Evolutionary conservation across 2,329 filamentous ascomycete species (phyloP), one percentile per base, ranked within the genome.

Genomic region (Penicillium sp.): DNA sequence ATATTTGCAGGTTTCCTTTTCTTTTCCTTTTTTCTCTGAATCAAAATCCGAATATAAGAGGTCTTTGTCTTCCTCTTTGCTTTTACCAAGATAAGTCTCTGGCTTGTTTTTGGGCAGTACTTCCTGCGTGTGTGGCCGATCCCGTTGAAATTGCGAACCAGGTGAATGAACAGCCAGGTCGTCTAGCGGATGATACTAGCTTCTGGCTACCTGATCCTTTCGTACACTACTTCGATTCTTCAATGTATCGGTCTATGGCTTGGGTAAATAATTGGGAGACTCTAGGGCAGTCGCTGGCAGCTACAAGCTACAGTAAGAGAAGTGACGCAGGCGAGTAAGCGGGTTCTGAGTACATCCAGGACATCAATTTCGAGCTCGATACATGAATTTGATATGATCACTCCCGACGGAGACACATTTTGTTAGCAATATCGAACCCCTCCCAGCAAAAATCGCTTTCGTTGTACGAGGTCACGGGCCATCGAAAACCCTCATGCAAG

Each of bases 1-100:
- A 76, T 75, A 75, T 67, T 62, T 67, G 58, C 68, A 56, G 56
- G 60, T 58, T 71, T 69, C 63, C 65, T 14, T 53, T 58, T 50
- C 15, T 31, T 47, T 55, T 37, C 10, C 12, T 35, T 45, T 31
- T 59, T 57, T 65, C 54, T 41, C 59, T 62, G 50, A 61, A 62
- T 63, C 61, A 53, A 60, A 54, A 54, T 68, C 43, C 61, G 34
- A 31, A 51, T 57, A 41, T 39, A 55, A 43, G 34, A 47, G 42
- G 34, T 6, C 4, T 34, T 34, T n/a, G 8, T 35, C 15, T n/a
- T 34, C 5, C 2, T 10, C 20, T 28, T 28, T 17, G 17, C 25
- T n/a, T n/a, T 8, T 49, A 14, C 8, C 11, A 34, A 28, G 22
- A 31, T 48, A 4, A 17, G 2, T 17, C 17, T 5, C 20, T 48